Evolutionary conservation across 1,284 basidiomycete species (phyloP).

Genomic region (Omphalotus olearius): DNA sequence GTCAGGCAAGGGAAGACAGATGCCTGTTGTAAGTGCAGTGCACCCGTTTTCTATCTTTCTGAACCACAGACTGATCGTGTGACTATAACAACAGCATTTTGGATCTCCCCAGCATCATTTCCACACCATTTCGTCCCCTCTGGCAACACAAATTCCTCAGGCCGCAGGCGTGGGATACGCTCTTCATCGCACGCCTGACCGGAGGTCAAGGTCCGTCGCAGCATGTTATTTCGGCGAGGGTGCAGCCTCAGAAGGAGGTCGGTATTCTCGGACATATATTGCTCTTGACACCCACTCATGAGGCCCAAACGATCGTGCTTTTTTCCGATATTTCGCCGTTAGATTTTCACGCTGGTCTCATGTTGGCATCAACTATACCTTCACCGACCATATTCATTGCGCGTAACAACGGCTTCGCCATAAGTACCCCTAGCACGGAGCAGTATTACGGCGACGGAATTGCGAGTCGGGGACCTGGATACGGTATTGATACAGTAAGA

Average conservation of each 20-base stretch:
- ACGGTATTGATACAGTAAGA: slow-evolving; percentile 86
- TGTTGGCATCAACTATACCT: slow-evolving; percentile 73
- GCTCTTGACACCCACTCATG: background rate
- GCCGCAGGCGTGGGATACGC: slow-evolving; percentile 93
- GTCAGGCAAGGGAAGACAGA: slow-evolving; percentile 84
- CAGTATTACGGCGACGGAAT: slow-evolving; percentile 95
- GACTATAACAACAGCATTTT: slow-evolving; percentile 60
- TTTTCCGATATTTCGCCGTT: background rate
- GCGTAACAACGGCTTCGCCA: slow-evolving; percentile 92
- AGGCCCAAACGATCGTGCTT: background rate
- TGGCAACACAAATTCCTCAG: slow-evolving; percentile 96
- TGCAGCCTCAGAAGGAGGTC: slow-evolving; percentile 70
- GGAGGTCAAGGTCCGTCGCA: slow-evolving; percentile 75
- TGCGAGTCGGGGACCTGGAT: slow-evolving; percentile 88
- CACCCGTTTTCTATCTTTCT: background rate
- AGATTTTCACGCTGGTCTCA: slow-evolving; percentile 77
- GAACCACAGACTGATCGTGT: background rate
- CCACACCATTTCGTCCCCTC: slow-evolving; percentile 89
- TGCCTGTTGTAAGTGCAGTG: slow-evolving; percentile 71
- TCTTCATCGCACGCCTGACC: slow-evolving; percentile 72
- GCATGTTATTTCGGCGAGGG: slow-evolving; percentile 90
- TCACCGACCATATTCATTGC: slow-evolving; percentile 72
- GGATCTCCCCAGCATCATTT: slow-evolving; percentile 84
- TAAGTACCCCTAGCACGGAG: slow-evolving; percentile 87
- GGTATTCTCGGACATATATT: slow-evolving; percentile 9